Percentiles rank a stretch among this genome's conserved stretches.
Conservation (phyloP, 768 basidiomycete genomes). For the Tulasnella sp. region DNA sequence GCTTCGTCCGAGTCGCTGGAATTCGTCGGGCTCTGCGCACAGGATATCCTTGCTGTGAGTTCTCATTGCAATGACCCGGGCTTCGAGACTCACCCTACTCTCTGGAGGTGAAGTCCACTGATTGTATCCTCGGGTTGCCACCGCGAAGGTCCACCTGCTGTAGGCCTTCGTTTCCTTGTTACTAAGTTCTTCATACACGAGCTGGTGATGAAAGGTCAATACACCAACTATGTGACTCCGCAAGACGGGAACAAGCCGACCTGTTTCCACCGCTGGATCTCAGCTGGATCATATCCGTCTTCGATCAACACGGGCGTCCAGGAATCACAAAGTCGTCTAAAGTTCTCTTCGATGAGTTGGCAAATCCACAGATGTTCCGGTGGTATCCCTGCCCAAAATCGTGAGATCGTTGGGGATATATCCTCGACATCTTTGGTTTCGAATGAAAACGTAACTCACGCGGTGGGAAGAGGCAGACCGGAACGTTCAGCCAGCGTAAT, state of each 20-base stretch:
- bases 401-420: not conserved
- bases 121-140: not conserved
- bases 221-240: not conserved
- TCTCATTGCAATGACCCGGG: not conserved
- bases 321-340: not conserved
- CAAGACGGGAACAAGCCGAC: not conserved
- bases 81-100: not conserved
- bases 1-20: not conserved
- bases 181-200: not conserved
- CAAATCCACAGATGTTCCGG: not conserved
- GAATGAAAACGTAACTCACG: not conserved
- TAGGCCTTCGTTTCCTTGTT: not conserved
- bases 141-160: not conserved
- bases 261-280: not conserved
- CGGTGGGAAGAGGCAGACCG: not conserved
- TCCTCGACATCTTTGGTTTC: not conserved
- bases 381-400: not conserved
- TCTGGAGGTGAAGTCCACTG: not conserved
- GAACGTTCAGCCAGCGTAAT: not conserved
- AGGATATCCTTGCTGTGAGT: not conserved
- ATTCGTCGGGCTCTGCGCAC: not conserved
- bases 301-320: not conserved
- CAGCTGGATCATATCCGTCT: not conserved
- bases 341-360: not conserved
- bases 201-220: not conserved